Evolutionary conservation across 805 yeast species (phyloP).

Genomic region (Metschnikowia noctiluminum): DNA sequence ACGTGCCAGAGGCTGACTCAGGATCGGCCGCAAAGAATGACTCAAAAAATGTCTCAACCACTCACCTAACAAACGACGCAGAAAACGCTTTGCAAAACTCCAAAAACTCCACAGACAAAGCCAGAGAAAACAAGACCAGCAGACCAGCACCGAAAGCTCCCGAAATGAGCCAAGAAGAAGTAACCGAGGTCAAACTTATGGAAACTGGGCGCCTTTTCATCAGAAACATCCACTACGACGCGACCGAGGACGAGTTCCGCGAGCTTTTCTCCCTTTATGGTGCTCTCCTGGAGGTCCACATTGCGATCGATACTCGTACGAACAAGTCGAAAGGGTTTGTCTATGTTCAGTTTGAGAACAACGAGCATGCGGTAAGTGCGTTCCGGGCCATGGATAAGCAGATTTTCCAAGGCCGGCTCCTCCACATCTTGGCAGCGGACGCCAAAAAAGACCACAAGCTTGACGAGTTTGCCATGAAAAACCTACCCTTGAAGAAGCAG

Average conservation of each 20-base stretch:
- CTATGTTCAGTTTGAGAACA: slow-evolving; percentile 66
- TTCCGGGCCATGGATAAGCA: slow-evolving; percentile 74
- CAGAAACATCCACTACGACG: slow-evolving; percentile 77
- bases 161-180: slow-evolving; percentile 40
- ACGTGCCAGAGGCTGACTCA: slow-evolving; percentile 6
- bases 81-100: too few relatives aligned
- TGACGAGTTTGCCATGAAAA: slow-evolving; percentile 88
- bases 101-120: too few relatives aligned
- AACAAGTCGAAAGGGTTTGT: slow-evolving; percentile 93
- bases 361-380: slow-evolving; percentile 74
- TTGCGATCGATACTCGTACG: slow-evolving; percentile 87
- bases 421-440: slow-evolving; percentile 86
- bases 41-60: too few relatives aligned
- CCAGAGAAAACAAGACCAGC: too few relatives aligned
- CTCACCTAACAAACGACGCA: too few relatives aligned
- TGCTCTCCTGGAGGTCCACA: slow-evolving; percentile 78
- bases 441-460: slow-evolving; percentile 76
- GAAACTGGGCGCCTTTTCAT: slow-evolving; percentile 81
- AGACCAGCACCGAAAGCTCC: too few relatives aligned
- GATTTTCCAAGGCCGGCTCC: slow-evolving; percentile 88
- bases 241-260: slow-evolving; percentile 75
- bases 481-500: slow-evolving; percentile 90
- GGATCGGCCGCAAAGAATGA: too few relatives aligned
- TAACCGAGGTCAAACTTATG: slow-evolving; percentile 48
- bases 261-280: slow-evolving; percentile 69